Base-by-base conservation (phyloP, 176 grass and related monocot species). In the Zoysia japonica region DNA sequence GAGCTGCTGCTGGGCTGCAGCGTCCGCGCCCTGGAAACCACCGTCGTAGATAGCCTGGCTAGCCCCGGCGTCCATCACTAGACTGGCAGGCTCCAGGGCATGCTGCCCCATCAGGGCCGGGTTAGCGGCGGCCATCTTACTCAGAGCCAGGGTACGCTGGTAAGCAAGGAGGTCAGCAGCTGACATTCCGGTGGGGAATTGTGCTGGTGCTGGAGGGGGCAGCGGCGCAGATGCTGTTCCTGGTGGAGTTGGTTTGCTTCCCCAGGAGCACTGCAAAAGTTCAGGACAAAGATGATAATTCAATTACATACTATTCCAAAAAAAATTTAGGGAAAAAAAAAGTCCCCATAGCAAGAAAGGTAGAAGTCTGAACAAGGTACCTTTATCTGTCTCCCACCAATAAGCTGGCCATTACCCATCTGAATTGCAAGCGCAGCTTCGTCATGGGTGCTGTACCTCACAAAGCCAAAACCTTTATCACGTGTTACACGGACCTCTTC, bases 401-500 rank as follows among this genome's bases (percentile, higher is more conserved):
- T 61, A 85, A 89, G 64, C 51, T 87, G 87, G 20, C 96, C 90
- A 77, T 85, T 98, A 16, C 86, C 92, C 75, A 87, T 85, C 81
- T 93, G 92, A 78, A 98, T 98, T 84, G 96, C 92, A 47, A 82
- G 37, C 40, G 96, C 96, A 79, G 96, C 96, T 84, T 98, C 96
- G 16, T 93, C 78, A 83, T 98, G 96, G 71, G 68, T 98, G 65
- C 83, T 94, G 86, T 89, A 98, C 67, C 96, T 88, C 71, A 98
- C 96, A 81, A 98, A 94, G 52, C 96, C 96, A 90, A 98, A 98
- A 5, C 96, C 92, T 83, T 98, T 98, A 70, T 98, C 92, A n/a
- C 90, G 88, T 70, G 93, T 93, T 71, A 94, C 88, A 20, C 96
- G 90, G 46, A 98, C 96, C 49, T 98, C 96, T 75, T 98, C 92